Conservation (phyloP, 2,329 filamentous ascomycete species). For the Cladosporium sp. region DNA sequence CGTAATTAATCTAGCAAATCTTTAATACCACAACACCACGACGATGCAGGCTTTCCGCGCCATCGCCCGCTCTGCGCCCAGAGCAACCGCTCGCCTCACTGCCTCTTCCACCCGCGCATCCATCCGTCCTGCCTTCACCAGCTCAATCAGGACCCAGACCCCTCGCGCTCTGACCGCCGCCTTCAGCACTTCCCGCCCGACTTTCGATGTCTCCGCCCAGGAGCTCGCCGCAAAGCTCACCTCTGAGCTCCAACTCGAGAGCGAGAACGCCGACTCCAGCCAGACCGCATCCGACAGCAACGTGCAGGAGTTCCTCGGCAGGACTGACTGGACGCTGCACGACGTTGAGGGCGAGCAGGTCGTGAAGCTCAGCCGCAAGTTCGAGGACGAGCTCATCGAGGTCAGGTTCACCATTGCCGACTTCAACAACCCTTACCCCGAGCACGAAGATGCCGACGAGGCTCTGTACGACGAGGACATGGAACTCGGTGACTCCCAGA, state of each 20-base stretch:
- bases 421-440: slow-evolving; percentile 55
- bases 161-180: slow-evolving; percentile 11
- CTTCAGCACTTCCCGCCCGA: slow-evolving; percentile 42
- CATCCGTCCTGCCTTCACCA: slow-evolving; percentile 30
- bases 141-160: slow-evolving; percentile 9
- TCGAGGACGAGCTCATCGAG: slow-evolving; percentile 82
- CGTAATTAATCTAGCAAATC: not conserved
- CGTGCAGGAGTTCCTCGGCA: slow-evolving; percentile 75
- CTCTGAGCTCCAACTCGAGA: slow-evolving; percentile 79
- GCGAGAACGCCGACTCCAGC: slow-evolving; percentile 57
- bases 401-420: slow-evolving; percentile 83
- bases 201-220: slow-evolving; percentile 56
- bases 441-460: slow-evolving; percentile 50
- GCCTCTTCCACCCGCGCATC: slow-evolving; percentile 34
- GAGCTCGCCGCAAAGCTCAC: slow-evolving; percentile 85
- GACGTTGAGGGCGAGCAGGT: slow-evolving; percentile 84
- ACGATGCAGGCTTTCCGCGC: slow-evolving; percentile 44
- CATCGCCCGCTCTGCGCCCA: slow-evolving; percentile 43
- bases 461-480: slow-evolving; percentile 38
- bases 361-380: slow-evolving; percentile 75
- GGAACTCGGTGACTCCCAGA: slow-evolving; percentile 43
- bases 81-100: slow-evolving; percentile 38
- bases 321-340: slow-evolving; percentile 72
- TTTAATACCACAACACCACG: slow-evolving; percentile 8
- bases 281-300: slow-evolving; percentile 57